These are phyloP conservation scores for Kodamaea sp. DNA, from an alignment of 1,139 yeast species.

Conservation along the genomic window DNA sequence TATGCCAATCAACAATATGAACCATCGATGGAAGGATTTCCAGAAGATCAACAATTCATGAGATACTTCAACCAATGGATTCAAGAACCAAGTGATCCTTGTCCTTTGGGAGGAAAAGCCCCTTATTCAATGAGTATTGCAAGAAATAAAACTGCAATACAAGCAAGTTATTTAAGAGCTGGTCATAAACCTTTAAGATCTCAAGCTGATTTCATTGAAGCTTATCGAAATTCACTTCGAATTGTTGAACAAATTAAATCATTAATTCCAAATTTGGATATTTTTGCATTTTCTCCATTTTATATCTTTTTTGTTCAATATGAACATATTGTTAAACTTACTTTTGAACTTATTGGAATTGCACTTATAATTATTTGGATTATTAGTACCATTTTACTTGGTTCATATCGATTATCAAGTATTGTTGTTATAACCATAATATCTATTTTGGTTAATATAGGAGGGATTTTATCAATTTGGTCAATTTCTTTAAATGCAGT, in stretches of 20 bases:
- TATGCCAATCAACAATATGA: constrained; percentile 61
- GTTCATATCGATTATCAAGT: constrained; percentile 59
- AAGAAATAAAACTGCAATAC: constrained; percentile 36
- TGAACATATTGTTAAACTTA: constrained; percentile 53
- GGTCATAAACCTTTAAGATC: constrained; percentile 80
- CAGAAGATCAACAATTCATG: constrained; percentile 72
- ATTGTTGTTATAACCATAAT: constrained; percentile 57
- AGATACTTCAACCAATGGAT: constrained; percentile 78
- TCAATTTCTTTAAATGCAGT: constrained; percentile 83
- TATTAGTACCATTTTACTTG: constrained; percentile 57
- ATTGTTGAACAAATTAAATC: constrained; percentile 56
- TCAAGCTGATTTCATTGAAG: constrained; percentile 78
- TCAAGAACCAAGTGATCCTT: constrained; percentile 77
- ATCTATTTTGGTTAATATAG: constrained; percentile 67
- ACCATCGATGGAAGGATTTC: constrained; percentile 78
- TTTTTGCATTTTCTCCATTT: constrained; percentile 90
- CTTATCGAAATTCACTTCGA: constrained; percentile 71
- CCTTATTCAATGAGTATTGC: constrained; percentile 70
- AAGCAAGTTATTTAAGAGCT: constrained; percentile 69
- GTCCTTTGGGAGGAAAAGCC: constrained; percentile 95
- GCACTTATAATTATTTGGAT: constrained; percentile 58
- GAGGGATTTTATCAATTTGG: constrained; percentile 76
- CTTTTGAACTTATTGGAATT: constrained; percentile 50
- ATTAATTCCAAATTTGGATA: constrained; percentile 39
- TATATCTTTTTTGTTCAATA: constrained; percentile 93